These are phyloP conservation scores for Ilyonectria mors-panacis DNA, from an alignment of 2,329 filamentous ascomycete genomes.

Conservation along the genomic window DNA sequence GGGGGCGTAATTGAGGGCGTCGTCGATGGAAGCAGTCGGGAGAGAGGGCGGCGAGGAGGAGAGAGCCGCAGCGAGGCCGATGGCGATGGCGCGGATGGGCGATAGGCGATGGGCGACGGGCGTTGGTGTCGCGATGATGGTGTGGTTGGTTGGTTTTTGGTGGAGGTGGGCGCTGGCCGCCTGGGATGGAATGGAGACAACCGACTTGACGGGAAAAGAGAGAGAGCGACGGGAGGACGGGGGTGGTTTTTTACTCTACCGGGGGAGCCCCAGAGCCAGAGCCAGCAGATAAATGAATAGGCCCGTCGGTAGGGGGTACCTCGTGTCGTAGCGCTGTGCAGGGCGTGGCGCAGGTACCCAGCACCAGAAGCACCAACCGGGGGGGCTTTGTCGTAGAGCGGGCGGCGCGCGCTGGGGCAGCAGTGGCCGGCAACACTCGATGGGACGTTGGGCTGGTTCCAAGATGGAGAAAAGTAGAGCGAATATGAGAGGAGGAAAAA, in stretches of 20 bases:
- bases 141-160: constrained; percentile 35
- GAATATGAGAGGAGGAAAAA: constrained; percentile 17
- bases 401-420: constrained; percentile 18
- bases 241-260: constrained; percentile 31
- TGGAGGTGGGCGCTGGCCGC: constrained; percentile 35
- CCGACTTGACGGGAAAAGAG: constrained; percentile 32
- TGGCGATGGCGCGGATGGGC: constrained; percentile 23
- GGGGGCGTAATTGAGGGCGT: constrained; percentile 38
- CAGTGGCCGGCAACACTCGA: constrained; percentile 13
- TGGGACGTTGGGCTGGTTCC: constrained; percentile 9
- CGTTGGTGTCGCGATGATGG: constrained; percentile 34
- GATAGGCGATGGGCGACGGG: constrained; percentile 29
- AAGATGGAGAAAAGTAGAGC: constrained; percentile 4
- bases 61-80: constrained; percentile 15
- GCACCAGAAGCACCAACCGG: constrained; percentile 13
- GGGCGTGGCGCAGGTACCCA: constrained; percentile 24
- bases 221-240: constrained; percentile 29
- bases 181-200: constrained; percentile 33
- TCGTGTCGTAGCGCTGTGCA: constrained; percentile 6
- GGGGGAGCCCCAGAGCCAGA: constrained; percentile 26
- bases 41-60: constrained; percentile 5
- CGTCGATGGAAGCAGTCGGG: constrained; percentile 20
- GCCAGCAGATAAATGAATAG: constrained; percentile 31
- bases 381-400: constrained; percentile 11
- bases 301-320: constrained; percentile 25